Percentiles rank a stretch among this genome's conserved stretches.
Evolutionary conservation across 257 asterid species (phyloP).

Genomic region (Schizonepeta tenuifolia): DNA sequence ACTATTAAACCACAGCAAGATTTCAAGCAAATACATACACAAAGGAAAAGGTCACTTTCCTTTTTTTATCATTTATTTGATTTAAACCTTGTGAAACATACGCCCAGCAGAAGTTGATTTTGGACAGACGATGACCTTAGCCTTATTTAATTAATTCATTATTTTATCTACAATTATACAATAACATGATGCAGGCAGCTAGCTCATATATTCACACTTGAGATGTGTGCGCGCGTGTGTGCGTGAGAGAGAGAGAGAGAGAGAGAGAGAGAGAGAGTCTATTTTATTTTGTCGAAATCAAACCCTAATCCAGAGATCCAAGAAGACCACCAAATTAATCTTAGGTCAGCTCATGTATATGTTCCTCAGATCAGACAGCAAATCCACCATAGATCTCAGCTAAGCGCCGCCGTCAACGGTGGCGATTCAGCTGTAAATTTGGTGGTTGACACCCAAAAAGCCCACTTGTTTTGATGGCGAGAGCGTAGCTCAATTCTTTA

Average conservation of each 20-base stretch:
- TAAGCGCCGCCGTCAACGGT: conserved; percentile 33
- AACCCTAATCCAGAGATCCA: conserved; percentile 52
- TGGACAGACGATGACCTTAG: background rate
- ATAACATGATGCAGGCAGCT: conserved; percentile 25
- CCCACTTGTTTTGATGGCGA: conserved; percentile 36
- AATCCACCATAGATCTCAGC: conserved; percentile 25
- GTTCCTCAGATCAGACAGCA: conserved; percentile 13
- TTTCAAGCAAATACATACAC: conserved; percentile 18
- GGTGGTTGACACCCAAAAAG: conserved; percentile 56
- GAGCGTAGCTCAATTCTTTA: conserved; percentile 18
- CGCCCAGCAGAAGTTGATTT: conserved; percentile 34
- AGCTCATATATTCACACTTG: conserved; percentile 13
- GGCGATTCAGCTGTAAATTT: conserved; percentile 29
- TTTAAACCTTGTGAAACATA: conserved; percentile 36
- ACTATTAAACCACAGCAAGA: conserved; percentile 17
- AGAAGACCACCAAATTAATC: conserved; percentile 35
- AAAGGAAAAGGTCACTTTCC: conserved; percentile 16
- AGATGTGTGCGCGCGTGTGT: conserved; percentile 9
- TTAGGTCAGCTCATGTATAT: background rate
- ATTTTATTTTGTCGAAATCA: conserved; percentile 24
- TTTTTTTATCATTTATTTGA: conserved; percentile 11
- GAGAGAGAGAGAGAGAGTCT: background rate
- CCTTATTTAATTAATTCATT: background rate
- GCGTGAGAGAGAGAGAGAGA: conserved; percentile 19
- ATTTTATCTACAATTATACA: conserved; percentile 33